phyloP scores from a whole-genome alignment of 1,284 basidiomycete genomes.

The Inonotus obliquus region DNA sequence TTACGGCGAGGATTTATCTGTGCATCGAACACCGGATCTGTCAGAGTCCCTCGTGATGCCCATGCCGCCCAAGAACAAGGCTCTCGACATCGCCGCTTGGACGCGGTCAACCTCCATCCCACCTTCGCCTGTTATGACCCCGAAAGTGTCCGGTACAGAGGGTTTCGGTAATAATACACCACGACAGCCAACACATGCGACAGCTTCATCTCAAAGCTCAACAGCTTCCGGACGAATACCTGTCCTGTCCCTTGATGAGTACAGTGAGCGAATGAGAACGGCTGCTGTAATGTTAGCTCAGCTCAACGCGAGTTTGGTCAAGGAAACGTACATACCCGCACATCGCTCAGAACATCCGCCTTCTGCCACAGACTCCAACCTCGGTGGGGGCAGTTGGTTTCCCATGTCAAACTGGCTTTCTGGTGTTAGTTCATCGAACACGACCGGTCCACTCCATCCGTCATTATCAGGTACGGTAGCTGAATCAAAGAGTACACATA shows the following conservation, averaged over 20 bases:
- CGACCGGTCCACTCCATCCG: constrained; percentile 28
- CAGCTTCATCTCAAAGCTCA: constrained; percentile 3
- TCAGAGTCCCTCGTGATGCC: constrained; percentile 79
- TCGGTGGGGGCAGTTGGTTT: constrained; percentile 5
- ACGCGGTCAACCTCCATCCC: constrained; percentile 57
- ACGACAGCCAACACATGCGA: constrained; percentile 1
- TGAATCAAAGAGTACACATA: constrained; percentile 22
- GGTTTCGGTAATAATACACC: constrained; percentile 14
- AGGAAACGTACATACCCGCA: constrained; percentile 28
- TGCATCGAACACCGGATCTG: constrained; percentile 62
- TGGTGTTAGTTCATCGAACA: constrained; percentile 7
- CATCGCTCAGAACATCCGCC: neutral
- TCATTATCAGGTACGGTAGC: constrained; percentile 26
- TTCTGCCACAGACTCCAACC: neutral
- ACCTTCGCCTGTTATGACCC: constrained; percentile 39
- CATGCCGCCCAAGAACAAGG: constrained; percentile 81
- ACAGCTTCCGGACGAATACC: constrained; percentile 2
- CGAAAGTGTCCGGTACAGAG: constrained; percentile 21
- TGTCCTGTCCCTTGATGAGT: constrained; percentile 78
- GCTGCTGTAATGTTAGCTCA: constrained; percentile 99
- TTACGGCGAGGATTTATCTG: constrained; percentile 77
- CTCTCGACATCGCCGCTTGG: constrained; percentile 83
- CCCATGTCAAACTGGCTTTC: constrained; percentile 16
- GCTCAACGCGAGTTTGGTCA: constrained; percentile 79
- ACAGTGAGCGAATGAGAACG: constrained; percentile 96